Evolutionary conservation across 2,329 filamentous ascomycete species (phyloP).

Genomic region (Annulohypoxylon truncatum): DNA sequence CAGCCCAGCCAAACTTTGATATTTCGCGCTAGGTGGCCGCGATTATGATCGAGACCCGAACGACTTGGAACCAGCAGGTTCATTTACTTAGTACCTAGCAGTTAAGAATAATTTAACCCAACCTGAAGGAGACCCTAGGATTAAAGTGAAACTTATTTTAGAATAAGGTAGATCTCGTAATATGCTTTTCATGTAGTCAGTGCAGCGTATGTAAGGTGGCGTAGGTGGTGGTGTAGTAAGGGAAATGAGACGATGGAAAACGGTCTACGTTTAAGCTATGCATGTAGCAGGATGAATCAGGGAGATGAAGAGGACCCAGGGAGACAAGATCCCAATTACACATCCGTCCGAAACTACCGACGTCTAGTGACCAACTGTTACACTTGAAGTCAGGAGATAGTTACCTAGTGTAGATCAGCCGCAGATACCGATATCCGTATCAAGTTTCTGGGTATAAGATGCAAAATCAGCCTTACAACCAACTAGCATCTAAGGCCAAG

Average conservation of each 20-base stretch:
- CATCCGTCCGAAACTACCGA: conserved; percentile 10
- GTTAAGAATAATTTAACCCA: not conserved
- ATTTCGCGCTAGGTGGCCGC: not conserved
- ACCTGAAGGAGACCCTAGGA: not conserved
- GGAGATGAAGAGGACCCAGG: not conserved
- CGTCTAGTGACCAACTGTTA: not conserved
- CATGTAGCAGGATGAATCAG: not conserved
- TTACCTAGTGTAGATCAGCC: conserved; percentile 14
- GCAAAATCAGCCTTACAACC: conserved; percentile 29
- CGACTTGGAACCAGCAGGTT: not conserved
- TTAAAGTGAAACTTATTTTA: not conserved
- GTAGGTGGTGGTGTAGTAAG: not conserved
- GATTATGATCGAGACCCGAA: not conserved
- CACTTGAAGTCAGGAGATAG: conserved; percentile 10
- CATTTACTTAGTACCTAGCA: not conserved
- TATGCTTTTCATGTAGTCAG: not conserved
- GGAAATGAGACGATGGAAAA: not conserved
- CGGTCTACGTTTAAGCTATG: not conserved
- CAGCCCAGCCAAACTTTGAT: no score
- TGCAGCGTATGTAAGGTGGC: not conserved
- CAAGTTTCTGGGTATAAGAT: conserved; percentile 5
- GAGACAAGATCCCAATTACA: not conserved
- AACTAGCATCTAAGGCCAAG: not conserved
- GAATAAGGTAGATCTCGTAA: not conserved
- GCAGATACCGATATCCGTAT: conserved; percentile 14